phyloP scores from a whole-genome alignment of 768 basidiomycete genomes.

The Xerocomellus intermedius region DNA sequence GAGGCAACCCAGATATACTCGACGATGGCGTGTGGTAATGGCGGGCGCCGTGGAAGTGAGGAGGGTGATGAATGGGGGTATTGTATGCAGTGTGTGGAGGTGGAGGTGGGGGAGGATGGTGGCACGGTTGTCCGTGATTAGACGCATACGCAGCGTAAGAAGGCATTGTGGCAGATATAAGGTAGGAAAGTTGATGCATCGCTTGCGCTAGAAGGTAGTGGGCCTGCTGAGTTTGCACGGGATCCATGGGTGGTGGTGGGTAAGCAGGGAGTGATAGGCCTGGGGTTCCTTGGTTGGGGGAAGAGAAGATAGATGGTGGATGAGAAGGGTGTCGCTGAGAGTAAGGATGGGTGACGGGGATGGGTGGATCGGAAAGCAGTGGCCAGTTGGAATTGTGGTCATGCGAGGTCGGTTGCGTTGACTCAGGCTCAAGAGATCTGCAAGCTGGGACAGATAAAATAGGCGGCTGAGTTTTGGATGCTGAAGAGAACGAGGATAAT shows the following conservation, averaged over 20 bases:
- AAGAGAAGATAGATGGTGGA: slow-evolving; percentile 14
- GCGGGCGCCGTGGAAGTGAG: slow-evolving; percentile 19
- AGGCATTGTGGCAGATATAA: slow-evolving; percentile 34
- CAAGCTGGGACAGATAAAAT: slow-evolving; percentile 1
- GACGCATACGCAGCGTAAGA: slow-evolving; percentile 19
- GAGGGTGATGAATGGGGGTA: slow-evolving; percentile 11
- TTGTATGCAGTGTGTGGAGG: slow-evolving; percentile 7
- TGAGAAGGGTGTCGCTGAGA: slow-evolving; percentile 20
- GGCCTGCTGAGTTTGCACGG: slow-evolving; percentile 34
- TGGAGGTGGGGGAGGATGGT: background rate
- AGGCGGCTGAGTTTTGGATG: slow-evolving; percentile 10
- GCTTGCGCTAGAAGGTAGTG: slow-evolving; percentile 40
- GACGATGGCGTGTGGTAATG: slow-evolving; percentile 35
- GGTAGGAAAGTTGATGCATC: slow-evolving; percentile 41
- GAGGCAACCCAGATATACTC: slow-evolving; percentile 47
- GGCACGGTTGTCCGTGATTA: slow-evolving; percentile 26
- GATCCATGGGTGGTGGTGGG: slow-evolving; percentile 28
- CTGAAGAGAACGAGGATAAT: slow-evolving; percentile 3
- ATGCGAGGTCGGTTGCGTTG: background rate
- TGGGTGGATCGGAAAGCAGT: slow-evolving; percentile 13
- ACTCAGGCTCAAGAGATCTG: slow-evolving; percentile 9
- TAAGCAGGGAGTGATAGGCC: slow-evolving; percentile 28
- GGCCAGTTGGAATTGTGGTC: background rate
- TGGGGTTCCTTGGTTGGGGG: slow-evolving; percentile 13
- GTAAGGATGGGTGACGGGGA: slow-evolving; percentile 23